Evolutionary conservation across 805 yeast genomes (phyloP).

Genomic region (Metschnikowia chrysomelidarum): DNA sequence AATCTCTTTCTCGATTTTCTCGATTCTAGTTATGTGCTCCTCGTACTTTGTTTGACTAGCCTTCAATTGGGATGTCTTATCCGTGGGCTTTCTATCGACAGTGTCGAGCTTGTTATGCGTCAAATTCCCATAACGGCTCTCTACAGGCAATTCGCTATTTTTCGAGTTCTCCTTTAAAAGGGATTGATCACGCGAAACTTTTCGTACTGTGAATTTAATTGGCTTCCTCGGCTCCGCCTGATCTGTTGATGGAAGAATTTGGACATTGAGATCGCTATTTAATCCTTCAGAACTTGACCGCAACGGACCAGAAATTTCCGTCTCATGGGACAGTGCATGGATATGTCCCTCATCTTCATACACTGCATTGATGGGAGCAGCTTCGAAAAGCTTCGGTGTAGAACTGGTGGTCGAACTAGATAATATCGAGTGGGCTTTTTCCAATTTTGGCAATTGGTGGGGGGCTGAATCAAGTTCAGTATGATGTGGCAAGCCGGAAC

Average conservation of each 20-base stretch:
- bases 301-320: no score
- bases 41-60: slow-evolving; percentile 35
- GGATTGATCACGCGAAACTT: slow-evolving; percentile 17
- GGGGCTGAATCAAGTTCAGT: no score
- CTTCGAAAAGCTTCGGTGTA: no score
- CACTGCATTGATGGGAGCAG: no score
- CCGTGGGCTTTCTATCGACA: slow-evolving; percentile 11
- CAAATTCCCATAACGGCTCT: slow-evolving; percentile 19
- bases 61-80: slow-evolving; percentile 15
- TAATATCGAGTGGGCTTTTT: no score
- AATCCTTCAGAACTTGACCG: no score
- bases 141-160: slow-evolving; percentile 1
- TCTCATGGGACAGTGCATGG: no score
- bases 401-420: no score
- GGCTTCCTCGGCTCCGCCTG: slow-evolving; percentile 13
- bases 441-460: no score
- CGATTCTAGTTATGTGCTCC: slow-evolving; percentile 28
- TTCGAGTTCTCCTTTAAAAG: not conserved
- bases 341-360: no score
- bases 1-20: slow-evolving; percentile 40
- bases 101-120: slow-evolving; percentile 17
- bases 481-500: no score
- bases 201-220: slow-evolving; percentile 21
- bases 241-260: not conserved
- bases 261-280: no score